A percentile compares a stretch with the other conserved stretches of the same genome.
Conservation (phyloP, 2,329 filamentous ascomycete genomes). For the Thermoascus crustaceus region DNA sequence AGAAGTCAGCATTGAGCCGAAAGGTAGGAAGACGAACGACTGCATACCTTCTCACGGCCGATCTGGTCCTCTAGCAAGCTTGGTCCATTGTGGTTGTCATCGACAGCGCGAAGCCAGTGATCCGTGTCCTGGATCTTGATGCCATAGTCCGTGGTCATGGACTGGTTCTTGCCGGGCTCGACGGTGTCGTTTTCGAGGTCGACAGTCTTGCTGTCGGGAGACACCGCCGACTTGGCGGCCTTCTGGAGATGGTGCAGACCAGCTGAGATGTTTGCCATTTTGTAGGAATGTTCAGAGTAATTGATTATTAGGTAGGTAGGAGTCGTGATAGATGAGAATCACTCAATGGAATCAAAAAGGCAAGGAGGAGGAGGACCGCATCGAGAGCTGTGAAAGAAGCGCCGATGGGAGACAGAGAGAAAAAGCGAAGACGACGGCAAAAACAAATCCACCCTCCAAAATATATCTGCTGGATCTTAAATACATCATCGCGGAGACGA, state of each 20-base stretch:
- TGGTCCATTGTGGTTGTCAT: conserved; percentile 57
- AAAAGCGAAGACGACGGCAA: too few species aligned
- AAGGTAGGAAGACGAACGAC: background rate
- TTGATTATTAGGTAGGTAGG: too few species aligned
- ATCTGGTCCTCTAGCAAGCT: conserved; percentile 63
- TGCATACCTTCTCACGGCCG: conserved; percentile 60
- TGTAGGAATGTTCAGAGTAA: too few species aligned
- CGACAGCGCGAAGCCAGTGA: conserved; percentile 63
- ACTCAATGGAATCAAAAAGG: too few species aligned
- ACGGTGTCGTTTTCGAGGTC: conserved; percentile 54
- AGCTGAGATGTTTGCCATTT: too few species aligned
- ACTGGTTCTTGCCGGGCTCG: conserved; percentile 49
- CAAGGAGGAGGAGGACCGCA: too few species aligned
- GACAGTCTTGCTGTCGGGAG: conserved; percentile 46
- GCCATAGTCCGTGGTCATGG: conserved; percentile 73
- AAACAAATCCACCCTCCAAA: too few species aligned
- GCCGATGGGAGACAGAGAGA: too few species aligned
- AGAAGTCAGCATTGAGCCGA: background rate
- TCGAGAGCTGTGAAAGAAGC: too few species aligned
- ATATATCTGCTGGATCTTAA: too few species aligned
- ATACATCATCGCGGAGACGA: too few species aligned
- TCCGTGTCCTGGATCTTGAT: conserved; percentile 66
- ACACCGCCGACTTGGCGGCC: conserved; percentile 15
- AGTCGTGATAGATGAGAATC: too few species aligned
- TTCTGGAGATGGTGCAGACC: conserved; percentile 25